phyloP scores from a whole-genome alignment of 2,329 filamentous ascomycete species.

The Neocatenulostroma microsporum region DNA sequence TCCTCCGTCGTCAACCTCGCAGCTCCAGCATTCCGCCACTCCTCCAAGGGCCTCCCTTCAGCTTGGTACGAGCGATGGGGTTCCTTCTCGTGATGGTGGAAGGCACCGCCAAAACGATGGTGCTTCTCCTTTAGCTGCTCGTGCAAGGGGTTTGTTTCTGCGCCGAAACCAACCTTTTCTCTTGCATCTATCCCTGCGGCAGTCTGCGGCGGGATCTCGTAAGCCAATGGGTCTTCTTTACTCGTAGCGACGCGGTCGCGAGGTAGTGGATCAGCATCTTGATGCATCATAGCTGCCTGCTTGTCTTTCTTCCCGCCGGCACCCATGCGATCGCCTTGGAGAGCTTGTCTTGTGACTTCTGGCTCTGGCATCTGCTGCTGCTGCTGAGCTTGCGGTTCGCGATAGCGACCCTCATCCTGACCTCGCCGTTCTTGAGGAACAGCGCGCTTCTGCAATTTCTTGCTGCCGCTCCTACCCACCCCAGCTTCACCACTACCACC shows the following conservation, averaged over 20 bases:
- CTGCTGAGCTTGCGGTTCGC: conserved; percentile 5
- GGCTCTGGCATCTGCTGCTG: conserved; percentile 3
- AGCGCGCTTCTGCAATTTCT: conserved; percentile 23
- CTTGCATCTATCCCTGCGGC: conserved; percentile 29
- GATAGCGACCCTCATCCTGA: conserved; percentile 3
- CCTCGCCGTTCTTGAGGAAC: conserved; percentile 3
- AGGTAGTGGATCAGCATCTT: conserved; percentile 30
- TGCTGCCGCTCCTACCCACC: conserved; percentile 31
- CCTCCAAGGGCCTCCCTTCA: conserved; percentile 52
- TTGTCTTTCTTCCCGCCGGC: conserved; percentile 22
- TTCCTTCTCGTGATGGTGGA: conserved; percentile 39
- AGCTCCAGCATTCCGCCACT: conserved; percentile 38
- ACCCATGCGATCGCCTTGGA: conserved; percentile 34
- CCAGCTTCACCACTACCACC: conserved; percentile 15
- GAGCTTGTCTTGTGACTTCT: conserved; percentile 27
- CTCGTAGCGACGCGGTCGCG: conserved; percentile 21
- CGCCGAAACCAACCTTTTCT: conserved; percentile 36
- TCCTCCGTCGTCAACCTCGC: conserved; percentile 37
- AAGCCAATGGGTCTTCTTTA: conserved; percentile 21
- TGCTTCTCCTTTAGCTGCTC: conserved; percentile 20
- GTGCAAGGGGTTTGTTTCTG: conserved; percentile 17
- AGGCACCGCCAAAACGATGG: conserved; percentile 31
- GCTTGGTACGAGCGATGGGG: conserved; percentile 45
- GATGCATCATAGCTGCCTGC: conserved; percentile 28
- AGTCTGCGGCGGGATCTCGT: conserved; percentile 31